phyloP scores from a whole-genome alignment of 2,329 filamentous ascomycete genomes.

The Tetracladium maxilliforme region DNA sequence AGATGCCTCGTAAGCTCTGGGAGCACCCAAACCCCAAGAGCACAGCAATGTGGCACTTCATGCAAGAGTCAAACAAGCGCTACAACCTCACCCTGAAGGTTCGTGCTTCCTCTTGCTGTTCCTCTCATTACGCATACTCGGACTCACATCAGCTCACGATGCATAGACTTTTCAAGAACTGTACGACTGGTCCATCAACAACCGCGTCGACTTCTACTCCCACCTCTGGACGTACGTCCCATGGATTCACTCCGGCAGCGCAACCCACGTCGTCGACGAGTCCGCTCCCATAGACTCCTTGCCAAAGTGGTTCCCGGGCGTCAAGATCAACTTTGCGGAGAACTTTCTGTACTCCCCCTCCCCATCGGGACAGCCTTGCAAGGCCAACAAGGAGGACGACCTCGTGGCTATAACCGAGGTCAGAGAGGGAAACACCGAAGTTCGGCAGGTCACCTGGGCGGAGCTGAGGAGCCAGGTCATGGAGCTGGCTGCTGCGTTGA shows the following conservation, averaged over 20 bases:
- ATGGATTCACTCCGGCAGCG: too few species aligned
- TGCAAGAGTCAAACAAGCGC: slow-evolving; percentile 46
- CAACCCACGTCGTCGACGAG: slow-evolving; percentile 54
- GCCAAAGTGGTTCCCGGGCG: slow-evolving; percentile 64
- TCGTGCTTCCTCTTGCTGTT: slow-evolving; percentile 5
- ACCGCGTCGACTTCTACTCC: slow-evolving; percentile 49
- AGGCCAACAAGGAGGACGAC: slow-evolving; percentile 47
- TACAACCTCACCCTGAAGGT: slow-evolving; percentile 43
- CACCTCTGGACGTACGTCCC: too few species aligned
- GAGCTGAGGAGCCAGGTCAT: slow-evolving; percentile 44
- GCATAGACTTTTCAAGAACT: slow-evolving; percentile 51
- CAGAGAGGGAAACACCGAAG: slow-evolving; percentile 46
- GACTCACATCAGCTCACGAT: slow-evolving; percentile 1
- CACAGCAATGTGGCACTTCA: slow-evolving; percentile 53
- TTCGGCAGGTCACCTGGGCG: slow-evolving; percentile 46
- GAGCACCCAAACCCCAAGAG: slow-evolving; percentile 45
- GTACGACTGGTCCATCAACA: slow-evolving; percentile 51
- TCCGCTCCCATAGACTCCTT: slow-evolving; percentile 52
- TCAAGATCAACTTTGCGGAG: slow-evolving; percentile 63
- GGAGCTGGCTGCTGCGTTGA: slow-evolving; percentile 46
- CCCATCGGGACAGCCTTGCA: slow-evolving; percentile 28
- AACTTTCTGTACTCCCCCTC: slow-evolving; percentile 48
- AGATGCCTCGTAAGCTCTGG: slow-evolving; percentile 48
- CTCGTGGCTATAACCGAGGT: slow-evolving; percentile 57
- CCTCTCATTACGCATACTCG: slow-evolving; percentile 1